phyloP scores from a whole-genome alignment of 2,329 filamentous ascomycete genomes.

The Chaetoscypha palmicola region DNA sequence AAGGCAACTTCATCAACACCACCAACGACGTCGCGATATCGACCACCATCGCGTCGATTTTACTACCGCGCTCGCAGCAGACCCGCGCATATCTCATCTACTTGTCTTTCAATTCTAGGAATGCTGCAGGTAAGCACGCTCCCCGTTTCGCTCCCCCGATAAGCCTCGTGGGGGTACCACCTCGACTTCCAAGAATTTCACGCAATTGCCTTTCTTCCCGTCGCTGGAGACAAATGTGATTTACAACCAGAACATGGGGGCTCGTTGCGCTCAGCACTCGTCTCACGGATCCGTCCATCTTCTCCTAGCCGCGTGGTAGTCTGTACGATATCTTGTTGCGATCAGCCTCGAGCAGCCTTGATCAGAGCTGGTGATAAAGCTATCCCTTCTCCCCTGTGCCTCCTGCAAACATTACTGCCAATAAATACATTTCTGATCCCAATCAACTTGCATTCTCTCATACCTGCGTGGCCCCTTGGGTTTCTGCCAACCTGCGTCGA shows the following conservation, averaged over 20 bases:
- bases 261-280: background rate
- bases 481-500: background rate
- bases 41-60: slow-evolving; percentile 13
- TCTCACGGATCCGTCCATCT: background rate
- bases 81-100: slow-evolving; percentile 2
- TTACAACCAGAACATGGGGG: background rate
- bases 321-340: background rate
- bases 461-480: no score
- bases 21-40: slow-evolving; percentile 19
- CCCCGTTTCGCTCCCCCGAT: slow-evolving; percentile 10
- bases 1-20: slow-evolving; percentile 8
- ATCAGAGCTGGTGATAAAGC: background rate
- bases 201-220: no score
- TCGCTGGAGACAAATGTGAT: no score
- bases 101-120: slow-evolving; percentile 20
- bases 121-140: slow-evolving; percentile 30
- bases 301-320: background rate
- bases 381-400: background rate
- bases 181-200: slow-evolving; percentile 5
- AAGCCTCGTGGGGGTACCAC: slow-evolving; percentile 15
- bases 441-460: no score
- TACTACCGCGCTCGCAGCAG: background rate
- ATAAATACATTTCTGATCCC: no score
- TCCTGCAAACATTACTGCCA: no score
- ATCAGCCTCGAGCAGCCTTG: background rate